Base-by-base conservation (phyloP, 2,329 filamentous ascomycete species). In the Echinosphaeria canescens region DNA sequence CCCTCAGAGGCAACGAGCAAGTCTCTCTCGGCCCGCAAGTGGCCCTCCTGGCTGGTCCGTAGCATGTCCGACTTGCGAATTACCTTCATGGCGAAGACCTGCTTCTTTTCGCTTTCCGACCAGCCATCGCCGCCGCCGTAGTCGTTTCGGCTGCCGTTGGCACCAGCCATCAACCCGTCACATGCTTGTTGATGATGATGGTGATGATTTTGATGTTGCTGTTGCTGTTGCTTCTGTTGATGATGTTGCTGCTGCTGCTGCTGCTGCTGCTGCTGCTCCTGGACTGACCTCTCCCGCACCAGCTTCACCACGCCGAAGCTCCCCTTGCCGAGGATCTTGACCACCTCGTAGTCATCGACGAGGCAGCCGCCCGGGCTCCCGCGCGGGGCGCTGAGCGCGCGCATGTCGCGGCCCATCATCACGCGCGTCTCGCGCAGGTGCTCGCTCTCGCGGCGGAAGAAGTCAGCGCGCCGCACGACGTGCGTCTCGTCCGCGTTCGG, bases 11-110 rank as follows among this genome's bases (percentile, higher is more conserved):
- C 70, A 15, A 92, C 81, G 6, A 98, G 60, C 35, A 95, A 90
- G 39, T 95, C 88, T 35, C 85, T 59, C 43, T 98, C 85, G 0
- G 84, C 85, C 19, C 81, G 70, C 13, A 98, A 49, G 49, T 95
- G 88, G 0, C 80, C 85, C 48, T 95, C 85, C 50, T 95, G 88
- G 34, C 75, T 75, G 32, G 81, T 88, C 10, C 73, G 69, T 29
- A 95, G 59, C 84, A 93, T 95, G 29, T 81, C 72, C 1, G 80
- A 80, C 44, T 98, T 98, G 30, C 76, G 71, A 36, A 95, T 95
- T 17, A 92, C 78, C 44, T 95, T 95, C 85, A 95, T 93, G 10
- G 88, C 88, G 44, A 75, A 95, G 1, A 92, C 69, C 30, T 75
- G 62, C 27, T 58, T 62, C 30, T 44, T 36, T 23, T 27, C 25